Percentiles rank a stretch among this genome's conserved stretches.
phyloP scores from a whole-genome alignment of 2,329 filamentous ascomycete genomes.

The Macrophomina pseudophaseolina region DNA sequence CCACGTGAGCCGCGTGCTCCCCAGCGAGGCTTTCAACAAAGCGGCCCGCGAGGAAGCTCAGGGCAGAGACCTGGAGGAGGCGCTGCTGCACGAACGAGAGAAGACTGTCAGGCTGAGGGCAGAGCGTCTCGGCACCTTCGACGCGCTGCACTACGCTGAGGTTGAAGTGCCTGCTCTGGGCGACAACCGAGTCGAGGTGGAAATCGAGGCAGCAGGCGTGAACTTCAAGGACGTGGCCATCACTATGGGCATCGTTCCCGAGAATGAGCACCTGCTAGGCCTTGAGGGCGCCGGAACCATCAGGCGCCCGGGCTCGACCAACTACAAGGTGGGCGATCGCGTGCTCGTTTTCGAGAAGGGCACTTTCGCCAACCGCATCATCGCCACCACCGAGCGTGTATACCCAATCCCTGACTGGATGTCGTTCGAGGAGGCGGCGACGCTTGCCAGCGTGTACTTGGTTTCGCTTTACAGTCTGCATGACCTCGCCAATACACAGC shows the following conservation, averaged over 20 bases:
- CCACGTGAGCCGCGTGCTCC: background rate
- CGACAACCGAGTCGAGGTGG: conserved; percentile 30
- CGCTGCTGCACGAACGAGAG: background rate
- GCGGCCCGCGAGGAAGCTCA: background rate
- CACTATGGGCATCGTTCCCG: conserved; percentile 28
- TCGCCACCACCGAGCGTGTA: background rate
- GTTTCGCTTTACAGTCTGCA: conserved; percentile 31
- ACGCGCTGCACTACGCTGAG: conserved; percentile 28
- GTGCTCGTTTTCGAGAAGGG: conserved; percentile 3
- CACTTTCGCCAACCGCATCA: conserved; percentile 12
- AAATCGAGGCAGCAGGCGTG: conserved; percentile 30
- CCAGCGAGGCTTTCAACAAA: background rate
- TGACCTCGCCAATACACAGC: conserved; percentile 28
- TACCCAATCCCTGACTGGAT: conserved; percentile 32
- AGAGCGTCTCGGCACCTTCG: conserved; percentile 28
- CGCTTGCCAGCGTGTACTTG: conserved; percentile 29
- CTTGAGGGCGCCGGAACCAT: conserved; percentile 29
- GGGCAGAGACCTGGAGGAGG: background rate
- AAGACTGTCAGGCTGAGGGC: conserved; percentile 21
- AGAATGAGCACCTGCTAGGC: conserved; percentile 28
- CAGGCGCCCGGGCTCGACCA: background rate
- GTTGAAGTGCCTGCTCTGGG: conserved; percentile 26
- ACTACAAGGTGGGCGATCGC: conserved; percentile 13
- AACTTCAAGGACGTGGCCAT: conserved; percentile 31
- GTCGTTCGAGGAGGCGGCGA: conserved; percentile 32